A percentile compares a stretch with the other conserved stretches of the same genome.
Evolutionary conservation across 2,329 filamentous ascomycete genomes (phyloP).

Genomic region (Rasamsonia emersonii): DNA sequence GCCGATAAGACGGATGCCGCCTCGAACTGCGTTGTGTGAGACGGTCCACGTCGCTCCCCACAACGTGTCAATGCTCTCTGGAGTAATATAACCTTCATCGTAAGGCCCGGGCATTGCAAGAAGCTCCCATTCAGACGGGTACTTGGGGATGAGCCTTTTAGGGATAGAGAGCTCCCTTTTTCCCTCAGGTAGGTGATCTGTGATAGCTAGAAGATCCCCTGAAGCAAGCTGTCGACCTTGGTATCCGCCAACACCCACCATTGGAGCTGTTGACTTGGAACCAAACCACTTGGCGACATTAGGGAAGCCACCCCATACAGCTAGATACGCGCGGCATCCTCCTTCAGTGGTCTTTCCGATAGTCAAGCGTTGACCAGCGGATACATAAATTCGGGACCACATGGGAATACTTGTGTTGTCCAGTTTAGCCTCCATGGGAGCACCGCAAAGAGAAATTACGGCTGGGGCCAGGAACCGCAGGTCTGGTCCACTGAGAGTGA

Average conservation of each 20-base stretch:
- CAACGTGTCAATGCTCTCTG: conserved; percentile 48
- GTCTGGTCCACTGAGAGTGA: conserved; percentile 53
- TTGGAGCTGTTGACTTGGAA: conserved; percentile 51
- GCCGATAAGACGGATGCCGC: conserved; percentile 52
- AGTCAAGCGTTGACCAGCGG: conserved; percentile 44
- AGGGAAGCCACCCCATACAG: conserved; percentile 48
- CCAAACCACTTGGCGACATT: conserved; percentile 50
- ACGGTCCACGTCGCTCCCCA: conserved; percentile 52
- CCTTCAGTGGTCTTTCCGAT: conserved; percentile 46
- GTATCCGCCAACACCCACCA: conserved; percentile 51
- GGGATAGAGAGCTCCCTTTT: conserved; percentile 32
- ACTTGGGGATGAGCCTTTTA: conserved; percentile 39
- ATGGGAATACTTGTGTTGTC: conserved; percentile 44
- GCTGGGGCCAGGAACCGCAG: conserved; percentile 48
- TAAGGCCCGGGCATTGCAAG: conserved; percentile 50
- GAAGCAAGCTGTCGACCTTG: conserved; percentile 49
- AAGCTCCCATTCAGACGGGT: conserved; percentile 45
- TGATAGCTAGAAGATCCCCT: conserved; percentile 45
- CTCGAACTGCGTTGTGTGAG: conserved; percentile 53
- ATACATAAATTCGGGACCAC: conserved; percentile 47
- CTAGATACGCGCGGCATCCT: conserved; percentile 52
- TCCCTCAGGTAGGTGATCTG: conserved; percentile 28
- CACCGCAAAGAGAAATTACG: conserved; percentile 50
- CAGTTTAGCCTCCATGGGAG: conserved; percentile 43
- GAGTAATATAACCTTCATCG: conserved; percentile 44